phyloP scores from a whole-genome alignment of 805 yeast species.

The Starmerella stellata region DNA sequence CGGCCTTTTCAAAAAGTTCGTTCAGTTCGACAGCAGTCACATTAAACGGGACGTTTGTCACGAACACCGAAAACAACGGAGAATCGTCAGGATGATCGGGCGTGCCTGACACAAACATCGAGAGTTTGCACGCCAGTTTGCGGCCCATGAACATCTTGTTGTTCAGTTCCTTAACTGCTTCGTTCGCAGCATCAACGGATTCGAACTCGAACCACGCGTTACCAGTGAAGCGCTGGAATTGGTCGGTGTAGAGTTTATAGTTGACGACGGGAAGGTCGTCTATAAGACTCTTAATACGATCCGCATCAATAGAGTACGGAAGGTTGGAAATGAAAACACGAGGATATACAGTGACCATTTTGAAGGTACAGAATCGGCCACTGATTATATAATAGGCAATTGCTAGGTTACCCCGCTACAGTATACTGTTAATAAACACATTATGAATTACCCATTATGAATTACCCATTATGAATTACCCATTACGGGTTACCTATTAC shows the following conservation, averaged over 20 bases:
- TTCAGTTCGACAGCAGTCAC: constrained; percentile 69
- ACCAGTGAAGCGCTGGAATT: neutral
- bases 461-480: too few relatives aligned
- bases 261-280: too few relatives aligned
- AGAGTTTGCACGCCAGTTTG: neutral
- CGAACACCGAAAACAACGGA: constrained; percentile 31
- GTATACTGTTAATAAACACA: too few relatives aligned
- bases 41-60: constrained; percentile 70
- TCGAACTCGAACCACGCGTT: neutral
- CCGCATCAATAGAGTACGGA: neutral
- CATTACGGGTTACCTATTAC: too few relatives aligned
- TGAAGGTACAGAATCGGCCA: too few relatives aligned
- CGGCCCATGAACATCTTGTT: neutral
- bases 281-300: neutral
- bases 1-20: constrained; percentile 63
- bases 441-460: too few relatives aligned
- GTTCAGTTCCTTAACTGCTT: neutral
- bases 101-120: neutral
- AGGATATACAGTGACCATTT: neutral
- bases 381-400: too few relatives aligned
- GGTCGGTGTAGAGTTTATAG: neutral
- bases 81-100: neutral
- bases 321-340: neutral
- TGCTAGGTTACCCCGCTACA: too few relatives aligned
- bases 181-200: neutral